phyloP scores from a whole-genome alignment of 2,329 filamentous ascomycete species.

The Botryotinia convoluta region DNA sequence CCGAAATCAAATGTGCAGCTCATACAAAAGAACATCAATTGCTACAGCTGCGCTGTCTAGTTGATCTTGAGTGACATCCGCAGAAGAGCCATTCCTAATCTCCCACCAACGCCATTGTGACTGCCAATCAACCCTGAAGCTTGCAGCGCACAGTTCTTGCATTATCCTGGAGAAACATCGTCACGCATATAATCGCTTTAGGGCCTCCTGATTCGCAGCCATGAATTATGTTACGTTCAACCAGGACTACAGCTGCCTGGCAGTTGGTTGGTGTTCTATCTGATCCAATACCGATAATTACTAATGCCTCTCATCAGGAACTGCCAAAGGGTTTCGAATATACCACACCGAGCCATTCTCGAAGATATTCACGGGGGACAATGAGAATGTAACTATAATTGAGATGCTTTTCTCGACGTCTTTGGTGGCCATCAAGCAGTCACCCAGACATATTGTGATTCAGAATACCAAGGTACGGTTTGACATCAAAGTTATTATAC shows the following conservation, averaged over 20 bases:
- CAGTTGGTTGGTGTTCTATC: conserved; percentile 68
- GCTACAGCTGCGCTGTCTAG: conserved; percentile 17
- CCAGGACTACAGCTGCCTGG: conserved; percentile 95
- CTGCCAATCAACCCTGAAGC: conserved; percentile 10
- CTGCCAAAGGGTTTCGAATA: conserved; percentile 89
- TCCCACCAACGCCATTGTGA: neutral
- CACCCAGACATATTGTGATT: conserved; percentile 87
- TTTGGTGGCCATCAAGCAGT: conserved; percentile 87
- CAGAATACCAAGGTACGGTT: conserved; percentile 87
- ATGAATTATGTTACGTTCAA: conserved; percentile 99
- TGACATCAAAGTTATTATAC: neutral
- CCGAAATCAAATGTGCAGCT: conserved; percentile 19
- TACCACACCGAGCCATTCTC: conserved; percentile 96
- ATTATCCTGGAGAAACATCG: neutral
- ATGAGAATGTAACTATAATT: conserved; percentile 91
- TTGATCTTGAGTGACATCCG: conserved; percentile 3
- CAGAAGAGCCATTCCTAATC: neutral
- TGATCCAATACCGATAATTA: neutral
- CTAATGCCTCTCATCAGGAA: conserved; percentile 54
- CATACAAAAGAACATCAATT: conserved; percentile 11
- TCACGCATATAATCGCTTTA: neutral
- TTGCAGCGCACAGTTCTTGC: conserved; percentile 7
- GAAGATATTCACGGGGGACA: conserved; percentile 90
- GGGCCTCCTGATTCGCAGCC: conserved; percentile 49
- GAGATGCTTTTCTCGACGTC: conserved; percentile 99